phyloP scores from a whole-genome alignment of 306 rosid species.

The Echinosophora koreensis region DNA sequence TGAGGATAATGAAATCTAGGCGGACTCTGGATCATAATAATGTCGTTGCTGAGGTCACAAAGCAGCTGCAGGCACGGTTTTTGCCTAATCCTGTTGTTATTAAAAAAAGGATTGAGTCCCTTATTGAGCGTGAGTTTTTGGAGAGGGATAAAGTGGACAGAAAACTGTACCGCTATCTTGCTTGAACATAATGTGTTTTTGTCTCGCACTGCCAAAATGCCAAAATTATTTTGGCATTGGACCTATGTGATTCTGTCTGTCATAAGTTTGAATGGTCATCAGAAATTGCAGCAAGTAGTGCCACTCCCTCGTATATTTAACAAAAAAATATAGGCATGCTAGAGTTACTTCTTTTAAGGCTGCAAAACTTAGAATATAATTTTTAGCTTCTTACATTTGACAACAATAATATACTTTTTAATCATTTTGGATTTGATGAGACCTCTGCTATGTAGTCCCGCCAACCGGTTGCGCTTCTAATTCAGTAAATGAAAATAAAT shows the following conservation, averaged over 20 bases:
- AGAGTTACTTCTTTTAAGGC: slow-evolving; percentile 24
- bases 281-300: slow-evolving; percentile 44
- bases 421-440: slow-evolving; percentile 6
- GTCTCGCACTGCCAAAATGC: slow-evolving; percentile 25
- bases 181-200: slow-evolving; percentile 51
- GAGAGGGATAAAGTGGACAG: slow-evolving; percentile 66
- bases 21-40: slow-evolving; percentile 62
- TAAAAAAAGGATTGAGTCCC: slow-evolving; percentile 67
- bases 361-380: not conserved
- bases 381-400: slow-evolving; percentile 5
- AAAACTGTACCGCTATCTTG: slow-evolving; percentile 63
- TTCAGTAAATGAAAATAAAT: not conserved
- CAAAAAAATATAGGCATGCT: slow-evolving; percentile 21
- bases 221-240: slow-evolving; percentile 38
- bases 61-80: slow-evolving; percentile 67
- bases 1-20: slow-evolving; percentile 68
- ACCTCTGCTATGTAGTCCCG: not conserved
- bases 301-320: slow-evolving; percentile 2
- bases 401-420: not conserved
- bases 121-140: slow-evolving; percentile 67
- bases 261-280: slow-evolving; percentile 42
- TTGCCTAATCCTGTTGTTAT: slow-evolving; percentile 61
- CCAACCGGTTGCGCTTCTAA: not conserved
- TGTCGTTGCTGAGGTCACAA: slow-evolving; percentile 64
- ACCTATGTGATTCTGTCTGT: slow-evolving; percentile 50